Conservation (phyloP, 2,329 filamentous ascomycete species). For the Epichloe gansuensis region DNA sequence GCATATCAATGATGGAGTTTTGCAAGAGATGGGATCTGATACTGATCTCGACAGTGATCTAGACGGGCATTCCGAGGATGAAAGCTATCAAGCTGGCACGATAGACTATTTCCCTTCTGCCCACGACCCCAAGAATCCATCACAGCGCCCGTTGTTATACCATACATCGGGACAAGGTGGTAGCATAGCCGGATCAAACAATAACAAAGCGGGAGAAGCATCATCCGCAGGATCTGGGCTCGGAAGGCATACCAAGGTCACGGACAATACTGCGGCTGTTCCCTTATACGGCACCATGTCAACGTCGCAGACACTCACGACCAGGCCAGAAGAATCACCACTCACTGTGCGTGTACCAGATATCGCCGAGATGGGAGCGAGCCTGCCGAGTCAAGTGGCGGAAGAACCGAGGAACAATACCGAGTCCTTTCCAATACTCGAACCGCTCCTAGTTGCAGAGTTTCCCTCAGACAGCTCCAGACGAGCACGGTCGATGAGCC, state of each 20-base stretch:
- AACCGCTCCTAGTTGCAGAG: constrained; percentile 8
- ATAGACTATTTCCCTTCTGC: constrained; percentile 19
- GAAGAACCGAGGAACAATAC: neutral
- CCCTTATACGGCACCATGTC: constrained; percentile 23
- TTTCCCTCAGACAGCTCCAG: constrained; percentile 4
- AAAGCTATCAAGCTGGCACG: constrained; percentile 14
- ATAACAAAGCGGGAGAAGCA: constrained; percentile 4
- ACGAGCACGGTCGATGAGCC: constrained; percentile 15
- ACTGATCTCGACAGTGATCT: constrained; percentile 21
- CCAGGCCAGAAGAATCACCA: neutral
- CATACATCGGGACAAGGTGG: neutral
- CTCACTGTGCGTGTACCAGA: constrained; percentile 8
- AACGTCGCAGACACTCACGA: constrained; percentile 11
- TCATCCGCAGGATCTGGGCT: constrained; percentile 10
- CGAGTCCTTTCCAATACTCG: constrained; percentile 14
- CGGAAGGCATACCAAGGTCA: constrained; percentile 7
- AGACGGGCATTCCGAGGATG: constrained; percentile 18
- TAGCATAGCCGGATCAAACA: neutral
- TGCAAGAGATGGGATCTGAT: constrained; percentile 29
- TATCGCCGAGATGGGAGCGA: constrained; percentile 1
- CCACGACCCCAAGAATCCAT: constrained; percentile 7
- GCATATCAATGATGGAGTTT: constrained; percentile 50
- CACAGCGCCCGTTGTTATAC: constrained; percentile 13
- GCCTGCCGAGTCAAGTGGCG: neutral
- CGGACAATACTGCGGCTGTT: constrained; percentile 6